Evolutionary conservation across 768 basidiomycete species (phyloP), one percentile per base, ranked within the genome.

Genomic region (Serendipita sp.): DNA sequence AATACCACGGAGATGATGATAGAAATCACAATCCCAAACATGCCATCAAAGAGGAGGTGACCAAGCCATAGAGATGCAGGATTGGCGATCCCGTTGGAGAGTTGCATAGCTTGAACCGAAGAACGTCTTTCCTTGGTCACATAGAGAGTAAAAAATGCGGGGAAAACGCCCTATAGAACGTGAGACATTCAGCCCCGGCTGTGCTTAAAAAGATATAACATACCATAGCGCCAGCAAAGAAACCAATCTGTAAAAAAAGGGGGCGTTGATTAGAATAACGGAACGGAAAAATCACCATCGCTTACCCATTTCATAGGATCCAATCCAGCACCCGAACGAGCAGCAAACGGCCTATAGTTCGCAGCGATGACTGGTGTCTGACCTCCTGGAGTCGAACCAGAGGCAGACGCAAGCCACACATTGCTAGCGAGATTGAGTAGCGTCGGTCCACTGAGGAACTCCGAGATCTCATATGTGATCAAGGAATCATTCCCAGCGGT

Each of bases 141-240:
- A 71, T 91, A 91, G 13, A 91, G 72, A 8, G 86, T 80, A 68
- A 83, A 89, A 75, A 91, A 91, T 2, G 88, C 88, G n/a, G 89
- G 86, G 70, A 81, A 90, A 0, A 88, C 83, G 10, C 85, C 78
- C 24, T 86, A 88, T 64, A 2, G 13, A 67, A 48, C 58, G 47
- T 30, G 32, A 64, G 66, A 63, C 51, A 24, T 53, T 35, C 51
- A 63, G 63, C 63, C 69, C 67, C 18, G 18, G 15, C 5, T 28
- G 13, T 24, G 3, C 13, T 16, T 45, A 48, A 64, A 10, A 51
- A 2, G n/a, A 63, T 28, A 45, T 51, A 65, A 87, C 87, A 24
- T 24, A 24, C 24, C 85, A 89, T 86, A 0, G 80, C 78, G 38
- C 82, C 84, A 24, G 83, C 84, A 71, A 85, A 89, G 75, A 89